A percentile compares a stretch with the other conserved stretches of the same genome.
Evolutionary conservation across 2,329 filamentous ascomycete genomes (phyloP).

Genomic region (Phaeomoniella chlamydospora): DNA sequence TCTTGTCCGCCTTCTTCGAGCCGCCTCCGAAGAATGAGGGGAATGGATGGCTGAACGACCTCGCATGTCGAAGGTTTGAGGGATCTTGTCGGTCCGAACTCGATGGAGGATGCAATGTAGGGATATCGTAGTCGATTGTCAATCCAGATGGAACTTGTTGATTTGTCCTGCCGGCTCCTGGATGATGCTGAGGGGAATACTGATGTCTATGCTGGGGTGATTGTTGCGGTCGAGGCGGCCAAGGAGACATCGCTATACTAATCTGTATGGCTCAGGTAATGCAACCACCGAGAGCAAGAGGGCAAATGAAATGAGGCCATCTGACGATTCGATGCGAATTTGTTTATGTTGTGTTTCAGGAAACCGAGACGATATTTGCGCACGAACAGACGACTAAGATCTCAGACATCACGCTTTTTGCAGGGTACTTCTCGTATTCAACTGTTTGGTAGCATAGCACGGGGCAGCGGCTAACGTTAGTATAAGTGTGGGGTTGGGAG

Average conservation of each 20-base stretch:
- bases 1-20: slow-evolving; percentile 37
- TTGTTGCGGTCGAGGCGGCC: background rate
- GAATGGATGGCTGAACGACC: slow-evolving; percentile 70
- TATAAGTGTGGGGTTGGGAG: too few relatives aligned
- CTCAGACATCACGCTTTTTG: too few relatives aligned
- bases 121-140: slow-evolving; percentile 11
- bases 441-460: too few relatives aligned
- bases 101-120: slow-evolving; percentile 10
- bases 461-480: too few relatives aligned
- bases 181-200: background rate
- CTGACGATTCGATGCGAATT: background rate
- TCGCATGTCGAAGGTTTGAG: slow-evolving; percentile 30
- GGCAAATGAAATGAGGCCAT: background rate
- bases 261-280: background rate
- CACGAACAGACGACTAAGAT: too few relatives aligned
- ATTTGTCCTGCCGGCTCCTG: background rate
- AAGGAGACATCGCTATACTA: background rate
- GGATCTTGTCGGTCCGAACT: slow-evolving; percentile 6
- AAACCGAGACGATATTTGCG: too few relatives aligned
- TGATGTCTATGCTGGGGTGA: background rate
- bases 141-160: background rate
- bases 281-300: background rate
- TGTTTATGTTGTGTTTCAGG: too few relatives aligned
- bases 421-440: too few relatives aligned
- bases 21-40: slow-evolving; percentile 50